These are phyloP conservation scores for Vaccinium macrocarpon DNA, from an alignment of 148 eudicot species.

Conservation along the genomic window DNA sequence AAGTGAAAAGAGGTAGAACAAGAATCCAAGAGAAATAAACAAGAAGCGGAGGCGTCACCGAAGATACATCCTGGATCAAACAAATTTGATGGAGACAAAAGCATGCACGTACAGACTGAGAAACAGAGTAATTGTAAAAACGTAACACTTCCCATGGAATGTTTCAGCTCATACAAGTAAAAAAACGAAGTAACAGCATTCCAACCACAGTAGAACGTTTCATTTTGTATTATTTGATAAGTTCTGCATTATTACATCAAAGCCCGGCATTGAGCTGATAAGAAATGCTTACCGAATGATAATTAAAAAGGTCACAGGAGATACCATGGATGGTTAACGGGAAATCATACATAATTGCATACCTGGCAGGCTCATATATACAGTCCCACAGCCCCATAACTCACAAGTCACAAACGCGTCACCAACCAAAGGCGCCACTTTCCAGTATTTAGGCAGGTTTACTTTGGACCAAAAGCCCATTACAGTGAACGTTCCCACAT, in stretches of 20 bases:
- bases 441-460: not conserved
- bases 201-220: not conserved
- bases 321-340: not conserved
- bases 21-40: not conserved
- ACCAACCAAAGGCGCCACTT: not conserved
- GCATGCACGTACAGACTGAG: too few species aligned
- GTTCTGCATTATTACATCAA: not conserved
- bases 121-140: not conserved
- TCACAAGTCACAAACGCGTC: not conserved
- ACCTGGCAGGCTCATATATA: not conserved
- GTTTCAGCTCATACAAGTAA: not conserved
- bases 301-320: not conserved
- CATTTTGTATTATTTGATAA: not conserved
- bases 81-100: not conserved
- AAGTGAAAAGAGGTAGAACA: not conserved
- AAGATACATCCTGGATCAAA: not conserved
- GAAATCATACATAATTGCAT: not conserved
- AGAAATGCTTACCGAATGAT: not conserved
- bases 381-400: not conserved
- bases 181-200: not conserved
- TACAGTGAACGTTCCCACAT: not conserved
- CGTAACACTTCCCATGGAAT: not conserved
- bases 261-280: not conserved
- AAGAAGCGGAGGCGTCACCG: not conserved
- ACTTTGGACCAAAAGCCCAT: not conserved